A percentile compares a stretch with the other conserved stretches of the same genome.
phyloP scores from a whole-genome alignment of 164 flowering plant species.

The Malania oleifera region DNA sequence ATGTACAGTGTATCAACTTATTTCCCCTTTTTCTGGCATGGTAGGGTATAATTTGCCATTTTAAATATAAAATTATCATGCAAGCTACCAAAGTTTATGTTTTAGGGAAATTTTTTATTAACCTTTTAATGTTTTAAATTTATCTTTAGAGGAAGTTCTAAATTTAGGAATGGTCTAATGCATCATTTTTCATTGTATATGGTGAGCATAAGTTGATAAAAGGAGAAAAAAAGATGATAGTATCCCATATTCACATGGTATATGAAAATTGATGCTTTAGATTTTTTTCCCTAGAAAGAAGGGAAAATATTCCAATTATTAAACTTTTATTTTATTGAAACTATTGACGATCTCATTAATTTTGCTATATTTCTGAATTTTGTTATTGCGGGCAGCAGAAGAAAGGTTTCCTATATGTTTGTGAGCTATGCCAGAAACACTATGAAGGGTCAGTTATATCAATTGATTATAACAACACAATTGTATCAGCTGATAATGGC shows the following conservation, averaged over 20 bases:
- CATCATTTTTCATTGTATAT: not conserved
- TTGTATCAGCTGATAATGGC: not conserved
- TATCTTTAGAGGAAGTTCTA: not conserved
- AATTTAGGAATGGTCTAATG: not conserved
- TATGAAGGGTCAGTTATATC: slow-evolving; percentile 28
- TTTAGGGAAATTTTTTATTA: no score
- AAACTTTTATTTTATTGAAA: no score
- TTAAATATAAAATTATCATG: not conserved
- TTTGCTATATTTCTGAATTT: slow-evolving; percentile 1
- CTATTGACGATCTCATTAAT: no score
- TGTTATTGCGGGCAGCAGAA: slow-evolving; percentile 18
- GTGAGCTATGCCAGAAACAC: slow-evolving; percentile 80
- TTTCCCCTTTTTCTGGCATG: no score
- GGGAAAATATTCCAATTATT: no score
- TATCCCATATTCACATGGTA: no score
- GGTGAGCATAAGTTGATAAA: not conserved
- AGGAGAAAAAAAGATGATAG: no score
- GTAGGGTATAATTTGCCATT: not conserved
- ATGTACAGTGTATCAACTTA: no score
- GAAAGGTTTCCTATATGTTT: slow-evolving; percentile 37
- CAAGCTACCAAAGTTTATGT: not conserved
- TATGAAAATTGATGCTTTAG: no score
- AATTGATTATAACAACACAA: slow-evolving; percentile 8
- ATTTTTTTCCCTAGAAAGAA: no score
- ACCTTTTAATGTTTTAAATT: no score